Evolutionary conservation across 176 grass and related monocot genomes (phyloP).

Genomic region (Oryza nivara): DNA sequence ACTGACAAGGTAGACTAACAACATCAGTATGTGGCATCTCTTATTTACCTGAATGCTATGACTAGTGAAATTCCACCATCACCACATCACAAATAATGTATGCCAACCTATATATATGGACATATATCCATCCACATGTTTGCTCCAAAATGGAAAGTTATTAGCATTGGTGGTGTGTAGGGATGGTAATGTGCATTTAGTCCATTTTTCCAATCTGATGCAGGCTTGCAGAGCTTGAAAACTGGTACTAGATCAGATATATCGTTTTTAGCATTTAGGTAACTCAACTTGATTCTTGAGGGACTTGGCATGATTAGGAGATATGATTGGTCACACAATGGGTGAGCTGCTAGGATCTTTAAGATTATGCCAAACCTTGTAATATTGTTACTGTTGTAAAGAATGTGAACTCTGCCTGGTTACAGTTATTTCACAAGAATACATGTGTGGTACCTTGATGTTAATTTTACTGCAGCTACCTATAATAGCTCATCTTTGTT

Average conservation of each 20-base stretch:
- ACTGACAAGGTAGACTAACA: constrained; percentile 19
- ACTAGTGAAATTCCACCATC: not conserved
- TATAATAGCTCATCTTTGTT: not conserved
- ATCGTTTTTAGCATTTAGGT: not conserved
- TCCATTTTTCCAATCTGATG: not conserved
- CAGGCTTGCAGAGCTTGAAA: not conserved
- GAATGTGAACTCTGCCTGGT: not conserved
- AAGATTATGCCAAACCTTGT: not conserved
- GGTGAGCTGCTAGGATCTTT: not conserved
- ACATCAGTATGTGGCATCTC: not conserved
- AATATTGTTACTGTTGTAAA: not conserved
- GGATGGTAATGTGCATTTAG: not conserved
- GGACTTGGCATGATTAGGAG: not conserved
- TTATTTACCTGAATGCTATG: not conserved
- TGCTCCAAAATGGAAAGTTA: not conserved
- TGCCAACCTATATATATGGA: not conserved
- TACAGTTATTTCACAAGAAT: not conserved
- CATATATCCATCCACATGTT: not conserved
- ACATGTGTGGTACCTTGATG: not conserved
- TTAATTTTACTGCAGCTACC: not conserved
- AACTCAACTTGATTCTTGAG: not conserved
- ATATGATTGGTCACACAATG: not conserved
- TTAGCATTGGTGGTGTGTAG: not conserved
- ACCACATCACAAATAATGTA: not conserved
- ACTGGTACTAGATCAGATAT: not conserved